Conservation (phyloP, 495 filamentous ascomycete species). For the Xanthoparmelia taractica region DNA sequence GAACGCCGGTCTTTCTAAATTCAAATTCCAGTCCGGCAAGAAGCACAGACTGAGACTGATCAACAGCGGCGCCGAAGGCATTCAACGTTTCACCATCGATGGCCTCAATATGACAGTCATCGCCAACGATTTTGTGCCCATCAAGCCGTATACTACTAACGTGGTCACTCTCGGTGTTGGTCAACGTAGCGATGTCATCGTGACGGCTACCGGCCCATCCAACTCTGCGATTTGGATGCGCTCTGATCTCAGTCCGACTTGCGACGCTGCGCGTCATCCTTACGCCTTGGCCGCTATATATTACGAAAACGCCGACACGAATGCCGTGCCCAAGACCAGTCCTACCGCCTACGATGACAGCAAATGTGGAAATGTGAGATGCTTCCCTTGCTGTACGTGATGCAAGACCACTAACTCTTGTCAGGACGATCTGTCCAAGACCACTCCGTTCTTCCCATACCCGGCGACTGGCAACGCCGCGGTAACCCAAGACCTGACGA, state of each 20-base stretch:
- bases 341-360: too few relatives aligned
- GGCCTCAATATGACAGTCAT: slow-evolving; percentile 31
- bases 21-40: slow-evolving; percentile 38
- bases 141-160: slow-evolving; percentile 31
- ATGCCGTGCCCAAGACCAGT: too few relatives aligned
- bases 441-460: too few relatives aligned
- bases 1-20: slow-evolving; percentile 33
- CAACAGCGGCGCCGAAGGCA: slow-evolving; percentile 45
- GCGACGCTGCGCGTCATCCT: slow-evolving; percentile 20
- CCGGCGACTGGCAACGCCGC: too few relatives aligned
- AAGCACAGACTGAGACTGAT: slow-evolving; percentile 48
- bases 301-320: too few relatives aligned
- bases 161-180: slow-evolving; percentile 15
- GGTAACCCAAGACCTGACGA: too few relatives aligned
- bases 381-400: too few relatives aligned
- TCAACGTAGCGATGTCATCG: slow-evolving; percentile 39
- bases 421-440: too few relatives aligned
- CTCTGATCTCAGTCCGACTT: slow-evolving; percentile 21
- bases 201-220: slow-evolving; percentile 29
- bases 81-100: slow-evolving; percentile 36
- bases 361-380: too few relatives aligned
- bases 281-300: too few relatives aligned
- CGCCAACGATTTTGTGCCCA: slow-evolving; percentile 36
- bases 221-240: slow-evolving; percentile 38
- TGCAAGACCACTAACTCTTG: too few relatives aligned